Evolutionary conservation across 441 rosid genomes (phyloP).

Genomic region (Pelargonium citronellum): DNA sequence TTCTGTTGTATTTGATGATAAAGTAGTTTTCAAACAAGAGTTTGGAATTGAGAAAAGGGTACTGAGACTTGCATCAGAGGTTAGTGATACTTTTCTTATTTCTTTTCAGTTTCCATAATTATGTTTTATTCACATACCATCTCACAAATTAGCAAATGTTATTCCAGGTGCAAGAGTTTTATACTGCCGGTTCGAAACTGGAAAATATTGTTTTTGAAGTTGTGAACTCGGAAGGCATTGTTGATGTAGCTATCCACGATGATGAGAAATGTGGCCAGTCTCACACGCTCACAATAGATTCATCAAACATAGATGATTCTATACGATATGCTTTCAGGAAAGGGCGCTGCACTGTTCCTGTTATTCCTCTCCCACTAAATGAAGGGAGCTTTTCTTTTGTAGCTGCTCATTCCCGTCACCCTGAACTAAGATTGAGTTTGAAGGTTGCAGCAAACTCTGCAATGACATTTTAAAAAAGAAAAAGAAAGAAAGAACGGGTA

Average conservation of each 20-base stretch:
- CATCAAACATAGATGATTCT: conserved; percentile 19
- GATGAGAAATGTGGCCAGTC: conserved; percentile 33
- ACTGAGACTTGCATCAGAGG: conserved; percentile 40
- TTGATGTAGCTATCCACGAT: conserved; percentile 42
- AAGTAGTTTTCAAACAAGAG: conserved; percentile 38
- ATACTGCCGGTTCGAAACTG: conserved; percentile 44
- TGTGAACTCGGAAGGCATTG: conserved; percentile 35
- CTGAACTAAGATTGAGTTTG: conserved; percentile 34
- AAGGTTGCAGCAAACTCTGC: conserved; percentile 27
- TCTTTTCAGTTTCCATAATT: not conserved
- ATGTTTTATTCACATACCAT: not conserved
- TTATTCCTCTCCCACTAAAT: conserved; percentile 36
- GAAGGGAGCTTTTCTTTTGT: conserved; percentile 38
- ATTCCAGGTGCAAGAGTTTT: conserved; percentile 39
- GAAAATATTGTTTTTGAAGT: conserved; percentile 42
- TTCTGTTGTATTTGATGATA: conserved; percentile 29
- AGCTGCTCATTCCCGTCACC: conserved; percentile 41
- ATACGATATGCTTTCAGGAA: conserved; percentile 39
- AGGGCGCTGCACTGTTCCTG: conserved; percentile 48
- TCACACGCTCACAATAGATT: conserved; percentile 39
- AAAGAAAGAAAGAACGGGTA: not conserved
- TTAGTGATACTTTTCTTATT: conserved; percentile 25
- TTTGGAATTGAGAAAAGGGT: conserved; percentile 45
- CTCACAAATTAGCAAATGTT: not conserved
- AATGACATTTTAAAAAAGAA: not conserved